Percentiles rank a stretch among this genome's conserved stretches.
Evolutionary conservation across 306 rosid genomes (phyloP).

Genomic region (Argentina anserina): DNA sequence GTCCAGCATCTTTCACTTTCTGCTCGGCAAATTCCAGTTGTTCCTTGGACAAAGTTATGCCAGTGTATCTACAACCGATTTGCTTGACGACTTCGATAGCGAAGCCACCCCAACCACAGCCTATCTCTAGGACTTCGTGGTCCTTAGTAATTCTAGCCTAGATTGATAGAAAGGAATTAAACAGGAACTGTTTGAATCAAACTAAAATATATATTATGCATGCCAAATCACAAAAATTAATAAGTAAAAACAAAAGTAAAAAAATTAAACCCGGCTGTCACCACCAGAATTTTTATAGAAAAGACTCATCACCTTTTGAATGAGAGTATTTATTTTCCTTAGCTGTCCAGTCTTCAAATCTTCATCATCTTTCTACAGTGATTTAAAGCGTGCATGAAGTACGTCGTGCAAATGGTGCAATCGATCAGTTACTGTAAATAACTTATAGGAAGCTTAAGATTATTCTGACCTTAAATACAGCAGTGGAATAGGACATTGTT

Average conservation of each 20-base stretch:
- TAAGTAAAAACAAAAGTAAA: too few species aligned
- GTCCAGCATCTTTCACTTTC: conserved; percentile 66
- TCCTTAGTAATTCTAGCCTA: conserved; percentile 58
- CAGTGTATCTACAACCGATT: conserved; percentile 83
- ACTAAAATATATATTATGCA: too few species aligned
- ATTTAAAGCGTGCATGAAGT: too few species aligned
- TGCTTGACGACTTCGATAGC: conserved; percentile 69
- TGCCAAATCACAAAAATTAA: too few species aligned
- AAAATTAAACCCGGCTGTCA: too few species aligned
- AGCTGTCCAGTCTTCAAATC: conserved; percentile 69
- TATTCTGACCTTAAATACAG: conserved; percentile 67
- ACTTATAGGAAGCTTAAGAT: neutral
- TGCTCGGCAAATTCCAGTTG: conserved; percentile 68
- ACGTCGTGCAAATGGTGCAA: too few species aligned
- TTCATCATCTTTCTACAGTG: conserved; percentile 57
- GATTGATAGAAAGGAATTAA: conserved; percentile 9
- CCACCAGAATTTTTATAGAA: too few species aligned
- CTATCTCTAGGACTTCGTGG: conserved; percentile 83
- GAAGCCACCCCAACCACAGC: conserved; percentile 91
- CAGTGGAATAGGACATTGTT: neutral
- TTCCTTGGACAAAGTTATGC: conserved; percentile 69
- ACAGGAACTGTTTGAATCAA: too few species aligned
- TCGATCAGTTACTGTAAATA: too few species aligned
- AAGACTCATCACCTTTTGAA: conserved; percentile 63
- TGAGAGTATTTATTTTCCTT: conserved; percentile 65